Evolutionary conservation across 805 yeast genomes (phyloP), one percentile per base, ranked within the genome.

Genomic region (Cyberlindnera xishuangbannaensis): DNA sequence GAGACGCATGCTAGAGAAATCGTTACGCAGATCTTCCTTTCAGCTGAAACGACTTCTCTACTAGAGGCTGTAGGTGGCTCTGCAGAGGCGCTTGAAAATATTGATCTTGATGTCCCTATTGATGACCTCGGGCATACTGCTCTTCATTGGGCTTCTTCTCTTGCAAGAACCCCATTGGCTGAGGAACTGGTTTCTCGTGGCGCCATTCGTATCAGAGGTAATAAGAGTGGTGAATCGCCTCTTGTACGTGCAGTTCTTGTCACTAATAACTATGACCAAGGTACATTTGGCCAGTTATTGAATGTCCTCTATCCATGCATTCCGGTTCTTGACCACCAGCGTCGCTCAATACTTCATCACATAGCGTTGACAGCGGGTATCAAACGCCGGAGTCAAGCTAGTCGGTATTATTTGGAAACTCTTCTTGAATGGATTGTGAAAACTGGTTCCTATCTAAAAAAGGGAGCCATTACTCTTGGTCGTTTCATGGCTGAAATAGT

Each of bases 81-180:
- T 17, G 58, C 57, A 20, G 22, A 37, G 6, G 40, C 36, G 0
- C 31, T 49, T 5, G 33, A 37, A 7, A 45, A 66, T 25, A 65
- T 84, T 23, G 71, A 76, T 39, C 66, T 88, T 31, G 92, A 86
- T 50, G 84, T 86, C 21, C 79, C 96, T 1, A 83, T 94, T 28
- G 99, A 94, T 58, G 94, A 84, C 47, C 76, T 81, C 37, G 97
- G 97, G 1, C 92, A 92, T 53, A 82, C 95, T 0, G 86, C 95
- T 1, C 67, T 92, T 37, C 99, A 92, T 58, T 84, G 97, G 94
- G 94, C 97, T 4, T 78, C 97, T 12, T 84, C 97, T 1, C 69
- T 92, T 55, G 97, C 95, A 0, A 76, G 85, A 37, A 59, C 79
- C 2, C 63, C 76, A 3, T 66, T 88, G 32, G 90, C 86, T 4